These are phyloP conservation scores for Clonostachys rhizophaga DNA, from an alignment of 2,329 filamentous ascomycete species.

Conservation along the genomic window DNA sequence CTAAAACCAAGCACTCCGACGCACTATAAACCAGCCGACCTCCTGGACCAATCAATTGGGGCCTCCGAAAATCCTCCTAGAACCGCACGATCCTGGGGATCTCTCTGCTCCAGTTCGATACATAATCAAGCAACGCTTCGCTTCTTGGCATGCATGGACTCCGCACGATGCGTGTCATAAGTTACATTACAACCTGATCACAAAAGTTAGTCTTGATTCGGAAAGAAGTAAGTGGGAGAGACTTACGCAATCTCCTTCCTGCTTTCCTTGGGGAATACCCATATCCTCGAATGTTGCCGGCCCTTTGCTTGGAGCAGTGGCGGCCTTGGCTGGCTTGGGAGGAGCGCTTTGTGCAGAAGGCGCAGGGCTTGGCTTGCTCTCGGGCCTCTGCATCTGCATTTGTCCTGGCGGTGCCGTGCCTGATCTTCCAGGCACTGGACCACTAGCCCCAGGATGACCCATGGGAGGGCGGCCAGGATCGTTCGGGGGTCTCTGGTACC, in stretches of 20 bases:
- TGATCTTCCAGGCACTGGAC: conserved; percentile 20
- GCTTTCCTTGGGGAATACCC: conserved; percentile 82
- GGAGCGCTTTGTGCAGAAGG: conserved; percentile 20
- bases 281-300: conserved; percentile 98
- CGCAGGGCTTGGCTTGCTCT: conserved; percentile 10
- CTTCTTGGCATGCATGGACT: too few species aligned
- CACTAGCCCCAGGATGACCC: conserved; percentile 4
- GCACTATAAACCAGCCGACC: too few species aligned
- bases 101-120: too few species aligned
- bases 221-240: neutral
- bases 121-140: too few species aligned
- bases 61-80: too few species aligned
- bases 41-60: too few species aligned
- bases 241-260: conserved; percentile 87
- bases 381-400: conserved; percentile 16
- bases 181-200: conserved; percentile 1
- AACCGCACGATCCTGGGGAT: too few species aligned
- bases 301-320: conserved; percentile 49
- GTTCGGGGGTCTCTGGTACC: neutral
- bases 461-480: conserved; percentile 1
- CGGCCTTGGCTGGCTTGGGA: conserved; percentile 19
- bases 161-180: neutral
- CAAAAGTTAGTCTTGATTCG: neutral
- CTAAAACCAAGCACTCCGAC: too few species aligned
- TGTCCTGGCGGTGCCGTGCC: conserved; percentile 30